Evolutionary conservation across 345 rosid genomes (phyloP).

Genomic region (Eucalyptus polybractea): DNA sequence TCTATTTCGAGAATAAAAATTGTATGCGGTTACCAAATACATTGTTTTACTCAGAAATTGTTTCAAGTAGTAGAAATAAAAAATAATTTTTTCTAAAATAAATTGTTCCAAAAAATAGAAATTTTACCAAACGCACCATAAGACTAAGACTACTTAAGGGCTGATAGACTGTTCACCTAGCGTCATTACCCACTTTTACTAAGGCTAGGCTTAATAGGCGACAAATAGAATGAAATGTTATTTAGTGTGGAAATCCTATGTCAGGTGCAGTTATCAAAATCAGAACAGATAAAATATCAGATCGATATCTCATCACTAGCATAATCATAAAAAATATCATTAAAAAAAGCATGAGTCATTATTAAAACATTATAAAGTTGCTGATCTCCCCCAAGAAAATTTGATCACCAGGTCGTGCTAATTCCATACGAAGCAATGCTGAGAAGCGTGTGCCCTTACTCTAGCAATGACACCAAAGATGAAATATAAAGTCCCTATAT

Average conservation of each 20-base stretch:
- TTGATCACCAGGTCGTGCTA: not conserved
- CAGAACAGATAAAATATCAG: not conserved
- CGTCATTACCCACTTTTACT: not conserved
- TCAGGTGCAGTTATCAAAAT: not conserved
- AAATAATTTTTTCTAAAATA: too few species aligned
- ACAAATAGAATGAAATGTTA: not conserved
- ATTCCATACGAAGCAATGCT: not conserved
- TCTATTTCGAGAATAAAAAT: too few species aligned
- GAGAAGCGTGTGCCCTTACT: not conserved
- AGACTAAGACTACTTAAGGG: not conserved
- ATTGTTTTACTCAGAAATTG: accelerated
- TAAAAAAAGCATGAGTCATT: not conserved
- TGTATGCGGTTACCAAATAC: accelerated
- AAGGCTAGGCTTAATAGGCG: not conserved
- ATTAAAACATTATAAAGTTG: not conserved
- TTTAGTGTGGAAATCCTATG: not conserved
- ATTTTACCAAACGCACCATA: accelerated
- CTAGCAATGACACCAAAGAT: not conserved
- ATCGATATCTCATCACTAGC: not conserved
- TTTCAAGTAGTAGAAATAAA: accelerated
- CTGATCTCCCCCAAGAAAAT: not conserved
- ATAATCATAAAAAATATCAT: not conserved
- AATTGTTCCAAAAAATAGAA: accelerated
- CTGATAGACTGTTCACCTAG: not conserved
- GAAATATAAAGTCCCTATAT: not conserved